phyloP scores from a whole-genome alignment of 257 asterid genomes.

The Ligustrum vulgare region DNA sequence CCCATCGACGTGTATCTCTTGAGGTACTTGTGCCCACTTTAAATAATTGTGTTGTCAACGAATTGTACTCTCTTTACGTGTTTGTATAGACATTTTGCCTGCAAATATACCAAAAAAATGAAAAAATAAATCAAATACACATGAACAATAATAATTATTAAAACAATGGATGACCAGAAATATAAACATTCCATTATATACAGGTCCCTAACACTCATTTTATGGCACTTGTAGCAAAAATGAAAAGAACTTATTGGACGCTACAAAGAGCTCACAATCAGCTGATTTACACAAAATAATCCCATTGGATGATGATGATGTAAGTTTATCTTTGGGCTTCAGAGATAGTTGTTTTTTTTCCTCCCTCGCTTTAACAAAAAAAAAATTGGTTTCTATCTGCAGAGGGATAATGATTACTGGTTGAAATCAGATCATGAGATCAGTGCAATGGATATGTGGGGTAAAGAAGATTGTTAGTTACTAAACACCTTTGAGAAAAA shows the following conservation, averaged over 20 bases:
- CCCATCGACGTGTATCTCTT: constrained; percentile 63
- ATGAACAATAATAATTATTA: not conserved
- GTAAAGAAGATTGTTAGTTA: constrained; percentile 34
- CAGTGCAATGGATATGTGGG: constrained; percentile 61
- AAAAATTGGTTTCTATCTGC: constrained; percentile 21
- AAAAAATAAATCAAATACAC: not conserved
- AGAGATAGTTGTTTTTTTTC: not conserved
- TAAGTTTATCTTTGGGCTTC: constrained; percentile 36
- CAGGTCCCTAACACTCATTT: constrained; percentile 16
- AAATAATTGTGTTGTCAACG: not conserved
- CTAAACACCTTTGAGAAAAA: not conserved
- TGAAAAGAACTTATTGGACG: constrained; percentile 32
- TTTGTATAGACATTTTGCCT: not conserved
- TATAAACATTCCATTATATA: not conserved
- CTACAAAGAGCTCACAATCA: constrained; percentile 29
- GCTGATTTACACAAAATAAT: constrained; percentile 54
- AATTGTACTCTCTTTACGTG: not conserved
- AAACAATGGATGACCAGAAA: not conserved
- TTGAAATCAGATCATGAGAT: constrained; percentile 49
- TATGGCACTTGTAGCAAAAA: constrained; percentile 43
- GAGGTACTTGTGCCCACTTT: constrained; percentile 32
- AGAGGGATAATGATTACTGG: constrained; percentile 79
- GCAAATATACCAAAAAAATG: not conserved
- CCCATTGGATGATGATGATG: constrained; percentile 52
- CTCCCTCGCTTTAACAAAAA: not conserved